Evolutionary conservation across 352 stramenopile genomes (phyloP).

Genomic region (Paralagenidium karlingii): DNA sequence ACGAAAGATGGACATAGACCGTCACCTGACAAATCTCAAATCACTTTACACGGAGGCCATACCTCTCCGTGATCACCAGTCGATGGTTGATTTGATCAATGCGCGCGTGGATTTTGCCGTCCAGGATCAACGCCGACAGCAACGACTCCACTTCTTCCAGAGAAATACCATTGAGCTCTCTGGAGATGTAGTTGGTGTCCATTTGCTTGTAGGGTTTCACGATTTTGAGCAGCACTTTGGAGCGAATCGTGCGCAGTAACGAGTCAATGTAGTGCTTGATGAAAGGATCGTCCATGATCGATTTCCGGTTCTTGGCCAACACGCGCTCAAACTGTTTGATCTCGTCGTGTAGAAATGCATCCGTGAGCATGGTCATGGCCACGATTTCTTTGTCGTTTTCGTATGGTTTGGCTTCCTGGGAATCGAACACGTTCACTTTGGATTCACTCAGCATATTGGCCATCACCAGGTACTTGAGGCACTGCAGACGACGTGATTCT

Average conservation of each 20-base stretch:
- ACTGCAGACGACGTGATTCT: constrained; percentile 83
- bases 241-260: constrained; percentile 90
- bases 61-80: constrained; percentile 51
- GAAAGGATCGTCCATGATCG: constrained; percentile 93
- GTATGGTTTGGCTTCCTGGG: constrained; percentile 86
- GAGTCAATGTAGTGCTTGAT: constrained; percentile 92
- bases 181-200: constrained; percentile 83
- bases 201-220: constrained; percentile 92
- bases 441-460: constrained; percentile 92
- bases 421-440: constrained; percentile 93
- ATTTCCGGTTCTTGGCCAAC: constrained; percentile 67
- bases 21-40: too few species aligned
- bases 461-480: constrained; percentile 92
- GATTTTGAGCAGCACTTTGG: constrained; percentile 89
- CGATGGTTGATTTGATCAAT: constrained; percentile 88
- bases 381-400: constrained; percentile 92
- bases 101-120: constrained; percentile 84
- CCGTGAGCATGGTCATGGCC: constrained; percentile 92
- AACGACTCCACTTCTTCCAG: constrained; percentile 87
- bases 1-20: too few species aligned
- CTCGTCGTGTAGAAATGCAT: constrained; percentile 91
- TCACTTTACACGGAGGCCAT: too few species aligned
- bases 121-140: constrained; percentile 85
- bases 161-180: constrained; percentile 88
- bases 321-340: constrained; percentile 92